Percentiles rank a stretch among this genome's conserved stretches.
phyloP scores from a whole-genome alignment of 1,284 basidiomycete species.

The Ganoderma leucocontextum region DNA sequence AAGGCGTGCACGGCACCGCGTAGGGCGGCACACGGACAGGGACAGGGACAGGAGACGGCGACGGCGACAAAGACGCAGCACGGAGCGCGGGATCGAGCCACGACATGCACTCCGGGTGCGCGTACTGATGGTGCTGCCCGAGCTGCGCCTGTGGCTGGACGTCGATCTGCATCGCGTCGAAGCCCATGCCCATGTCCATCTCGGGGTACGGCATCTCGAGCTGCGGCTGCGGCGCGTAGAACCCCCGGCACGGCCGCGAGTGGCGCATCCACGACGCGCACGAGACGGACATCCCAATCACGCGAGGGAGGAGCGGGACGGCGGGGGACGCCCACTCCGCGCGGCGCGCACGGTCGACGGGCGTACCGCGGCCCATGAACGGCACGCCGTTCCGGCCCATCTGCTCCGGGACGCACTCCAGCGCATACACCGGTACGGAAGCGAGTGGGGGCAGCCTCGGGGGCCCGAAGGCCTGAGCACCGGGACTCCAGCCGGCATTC shows the following conservation, averaged over 20 bases:
- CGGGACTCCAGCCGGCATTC: background rate
- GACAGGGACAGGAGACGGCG: conserved; percentile 11
- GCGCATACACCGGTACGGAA: conserved; percentile 26
- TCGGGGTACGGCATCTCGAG: conserved; percentile 17
- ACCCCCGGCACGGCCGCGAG: background rate
- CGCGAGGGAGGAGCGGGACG: background rate
- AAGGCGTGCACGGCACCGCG: background rate
- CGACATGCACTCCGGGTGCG: conserved; percentile 14
- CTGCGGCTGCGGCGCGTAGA: conserved; percentile 1
- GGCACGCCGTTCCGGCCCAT: conserved; percentile 24
- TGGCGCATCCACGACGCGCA: background rate
- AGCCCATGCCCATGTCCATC: conserved; percentile 9
- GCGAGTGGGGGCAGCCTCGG: conserved; percentile 26
- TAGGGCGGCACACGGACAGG: background rate
- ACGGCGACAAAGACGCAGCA: conserved; percentile 18
- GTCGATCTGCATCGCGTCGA: conserved; percentile 10
- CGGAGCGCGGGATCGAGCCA: conserved; percentile 33
- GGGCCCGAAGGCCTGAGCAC: background rate
- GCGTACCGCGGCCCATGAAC: conserved; percentile 38
- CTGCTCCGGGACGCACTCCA: conserved; percentile 24
- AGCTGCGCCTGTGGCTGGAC: background rate
- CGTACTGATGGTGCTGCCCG: conserved; percentile 11
- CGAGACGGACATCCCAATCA: background rate
- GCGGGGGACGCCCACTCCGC: conserved; percentile 31
- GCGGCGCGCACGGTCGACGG: conserved; percentile 32